A percentile compares a stretch with the other conserved stretches of the same genome.
Evolutionary conservation across 164 flowering plant species (phyloP).

Genomic region (Piper betle): DNA sequence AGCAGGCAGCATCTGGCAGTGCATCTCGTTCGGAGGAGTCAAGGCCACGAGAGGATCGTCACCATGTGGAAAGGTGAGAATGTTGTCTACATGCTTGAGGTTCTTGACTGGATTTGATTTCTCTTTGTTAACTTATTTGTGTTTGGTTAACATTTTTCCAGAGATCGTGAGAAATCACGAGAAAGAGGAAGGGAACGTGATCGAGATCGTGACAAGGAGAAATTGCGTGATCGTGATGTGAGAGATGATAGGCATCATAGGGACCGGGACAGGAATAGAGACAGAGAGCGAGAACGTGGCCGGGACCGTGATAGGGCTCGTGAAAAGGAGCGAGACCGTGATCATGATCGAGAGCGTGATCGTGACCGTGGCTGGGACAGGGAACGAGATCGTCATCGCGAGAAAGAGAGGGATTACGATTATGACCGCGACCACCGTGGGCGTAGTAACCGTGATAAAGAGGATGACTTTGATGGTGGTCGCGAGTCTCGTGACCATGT

Average conservation of each 20-base stretch:
- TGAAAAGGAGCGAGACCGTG: constrained; percentile 58
- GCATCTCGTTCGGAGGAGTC: constrained; percentile 71
- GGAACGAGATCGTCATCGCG: constrained; percentile 37
- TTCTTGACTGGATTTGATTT: neutral
- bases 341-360: constrained; percentile 38
- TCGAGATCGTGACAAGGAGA: constrained; percentile 59
- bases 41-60: constrained; percentile 59
- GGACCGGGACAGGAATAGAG: constrained; percentile 64
- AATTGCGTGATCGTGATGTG: constrained; percentile 54
- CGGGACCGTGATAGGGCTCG: constrained; percentile 63
- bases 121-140: neutral
- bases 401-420: constrained; percentile 34
- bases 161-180: constrained; percentile 81
- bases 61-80: constrained; percentile 34
- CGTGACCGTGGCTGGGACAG: constrained; percentile 39
- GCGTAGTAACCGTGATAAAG: constrained; percentile 23
- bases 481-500: constrained; percentile 17
- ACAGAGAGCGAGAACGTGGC: constrained; percentile 51
- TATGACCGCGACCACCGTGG: constrained; percentile 15
- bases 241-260: constrained; percentile 78
- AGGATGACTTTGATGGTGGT: constrained; percentile 20
- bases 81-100: neutral
- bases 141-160: constrained; percentile 13
- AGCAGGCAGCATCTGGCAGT: constrained; percentile 32
- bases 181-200: constrained; percentile 78